Evolutionary conservation across 1,284 basidiomycete genomes (phyloP), one percentile per base, ranked within the genome.

Genomic region (Schizopora paradoxa): DNA sequence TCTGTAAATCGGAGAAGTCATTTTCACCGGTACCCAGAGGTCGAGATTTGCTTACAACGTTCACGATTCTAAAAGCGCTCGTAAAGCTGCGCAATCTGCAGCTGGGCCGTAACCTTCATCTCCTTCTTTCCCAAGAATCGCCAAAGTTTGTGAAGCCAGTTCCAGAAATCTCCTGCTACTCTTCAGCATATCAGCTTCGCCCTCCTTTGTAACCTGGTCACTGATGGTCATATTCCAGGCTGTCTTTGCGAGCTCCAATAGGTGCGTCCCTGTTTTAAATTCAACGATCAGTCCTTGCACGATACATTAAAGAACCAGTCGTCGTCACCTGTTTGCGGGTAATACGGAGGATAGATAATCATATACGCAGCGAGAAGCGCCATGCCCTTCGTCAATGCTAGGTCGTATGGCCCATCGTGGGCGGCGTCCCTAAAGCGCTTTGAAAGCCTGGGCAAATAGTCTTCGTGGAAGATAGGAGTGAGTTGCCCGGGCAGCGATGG

Each of bases 191-290:
- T 31, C 14, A 19, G n/a, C 28, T 14, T 35, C 37, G 23, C 27
- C 38, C 22, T 18, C 28, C 14, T 34, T 32, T 8, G 28, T 26
- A 25, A 38, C 16, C 13, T n/a, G 31, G 18, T 46, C 35, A 33
- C 58, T 67, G 43, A 68, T 52, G 7, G 68, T 62, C 4, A 66
- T 69, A 58, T 88, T 87, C 86, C 85, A 88, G 5, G 70, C 67
- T 2, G 81, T 79, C 65, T 88, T 88, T 2, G 82, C 73, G 54
- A 86, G 61, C 58, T 88, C 85, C 11, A 87, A 59, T n/a, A 78
- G 65, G 60, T 88, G 85, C 65, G 86, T 68, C 7, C 84, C 85
- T 87, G 44, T 43, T 18, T 29, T 43, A 26, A 35, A n/a, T 31
- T 13, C n/a, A 19, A 25, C 38, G 44, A 43, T 29, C 21, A 33